Evolutionary conservation across 352 stramenopile species (phyloP).

Genomic region (Phytophthora sansomeana): DNA sequence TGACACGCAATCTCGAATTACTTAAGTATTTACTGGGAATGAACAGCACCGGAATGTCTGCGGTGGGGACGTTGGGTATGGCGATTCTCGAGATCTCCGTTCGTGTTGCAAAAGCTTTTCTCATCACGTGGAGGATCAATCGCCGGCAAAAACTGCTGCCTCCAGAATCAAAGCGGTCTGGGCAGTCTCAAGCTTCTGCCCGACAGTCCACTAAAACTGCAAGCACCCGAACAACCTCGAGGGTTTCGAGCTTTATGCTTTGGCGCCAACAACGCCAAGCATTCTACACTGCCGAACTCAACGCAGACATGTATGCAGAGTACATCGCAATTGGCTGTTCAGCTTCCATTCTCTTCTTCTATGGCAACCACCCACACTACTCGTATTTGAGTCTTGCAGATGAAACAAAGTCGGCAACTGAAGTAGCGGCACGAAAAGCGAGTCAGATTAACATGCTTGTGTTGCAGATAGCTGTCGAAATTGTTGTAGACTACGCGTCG

Average conservation of each 20-base stretch:
- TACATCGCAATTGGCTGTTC: conserved; percentile 54
- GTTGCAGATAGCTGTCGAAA: background rate
- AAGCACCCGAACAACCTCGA: no score
- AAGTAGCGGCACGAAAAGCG: no score
- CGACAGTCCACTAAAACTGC: background rate
- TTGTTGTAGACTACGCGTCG: conserved; percentile 28
- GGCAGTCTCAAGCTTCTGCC: background rate
- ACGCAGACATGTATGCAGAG: conserved; percentile 51
- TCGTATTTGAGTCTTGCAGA: no score
- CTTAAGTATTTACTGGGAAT: conserved; percentile 37
- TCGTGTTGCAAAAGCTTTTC: conserved; percentile 17
- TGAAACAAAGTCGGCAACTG: no score
- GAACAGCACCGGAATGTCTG: conserved; percentile 8
- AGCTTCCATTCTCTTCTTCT: conserved; percentile 37
- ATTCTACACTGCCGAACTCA: conserved; percentile 39
- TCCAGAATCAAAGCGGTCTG: no score
- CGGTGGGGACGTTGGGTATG: no score
- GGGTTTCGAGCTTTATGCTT: conserved; percentile 26
- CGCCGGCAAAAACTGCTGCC: background rate
- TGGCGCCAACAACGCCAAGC: conserved; percentile 23
- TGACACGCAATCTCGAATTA: conserved; percentile 53
- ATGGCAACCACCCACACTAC: conserved; percentile 37
- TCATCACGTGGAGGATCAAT: conserved; percentile 11
- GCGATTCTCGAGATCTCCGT: conserved; percentile 29
- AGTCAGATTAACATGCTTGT: no score